Evolutionary conservation across 2,329 filamentous ascomycete genomes (phyloP), one percentile per base, ranked within the genome.

Genomic region (Phialemoniopsis sp.): DNA sequence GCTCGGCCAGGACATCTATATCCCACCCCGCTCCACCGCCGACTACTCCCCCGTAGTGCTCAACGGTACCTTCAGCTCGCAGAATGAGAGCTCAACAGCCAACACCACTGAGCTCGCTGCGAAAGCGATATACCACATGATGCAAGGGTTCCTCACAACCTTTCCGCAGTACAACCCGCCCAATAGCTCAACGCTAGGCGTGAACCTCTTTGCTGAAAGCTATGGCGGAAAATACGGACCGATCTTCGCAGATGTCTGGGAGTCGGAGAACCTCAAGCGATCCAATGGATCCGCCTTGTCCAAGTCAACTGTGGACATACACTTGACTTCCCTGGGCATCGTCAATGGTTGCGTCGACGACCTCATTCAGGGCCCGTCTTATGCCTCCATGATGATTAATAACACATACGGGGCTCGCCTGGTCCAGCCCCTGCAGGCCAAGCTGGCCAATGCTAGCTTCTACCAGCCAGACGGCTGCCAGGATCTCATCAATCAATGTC

Each of bases 161-260:
- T 82, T 82, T 43, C 78, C 79, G 0, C 66, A 76, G 45, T 78
- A 80, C 48, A 72, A 73, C 29, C 75, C 74, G 4, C 65, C 70
- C 5, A 56, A 59, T 28, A 64, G 67, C 45, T 60, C 67, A 30
- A 61, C 70, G 0, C 51, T 80, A 14, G 76, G 76, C 5, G 69
- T 87, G 38, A 80, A 81, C 49, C 62, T 87, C 5, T 86, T 85
- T 45, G 73, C 80, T 1, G 82, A 88, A 56, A 83, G 78, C 57
- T 84, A 87, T 55, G 78, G 82, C 28, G 85, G 85, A 12, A 76
- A 80, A 40, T 89, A 87, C 49, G 85, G 80, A 0, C 82, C 82
- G 3, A 65, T 75, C 2, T 84, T 87, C 49, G 78, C 80, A 10
- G 65, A 67, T 15, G 59, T 68, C 16, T 76, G 72, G 62, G 70